Conservation (phyloP, 83 land plant genomes). For the Thuja plicata region DNA sequence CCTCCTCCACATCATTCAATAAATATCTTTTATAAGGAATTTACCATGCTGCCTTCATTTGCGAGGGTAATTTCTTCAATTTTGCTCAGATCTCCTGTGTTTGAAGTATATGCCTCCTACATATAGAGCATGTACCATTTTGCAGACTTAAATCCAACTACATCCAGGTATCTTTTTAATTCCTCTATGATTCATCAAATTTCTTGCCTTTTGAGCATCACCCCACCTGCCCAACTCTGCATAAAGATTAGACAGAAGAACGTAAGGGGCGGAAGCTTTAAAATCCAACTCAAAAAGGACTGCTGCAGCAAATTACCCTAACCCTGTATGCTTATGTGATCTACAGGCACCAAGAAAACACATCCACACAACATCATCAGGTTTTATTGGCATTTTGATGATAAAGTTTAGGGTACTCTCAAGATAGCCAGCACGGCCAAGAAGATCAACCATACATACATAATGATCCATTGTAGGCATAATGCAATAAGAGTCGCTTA, state of each 20-base stretch:
- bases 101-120: constrained; percentile 14
- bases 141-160: constrained; percentile 21
- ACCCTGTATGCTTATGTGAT: constrained; percentile 13
- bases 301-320: constrained; percentile 9
- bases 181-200: constrained; percentile 12
- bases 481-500: background rate
- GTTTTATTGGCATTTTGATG: constrained; percentile 15
- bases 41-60: constrained; percentile 13
- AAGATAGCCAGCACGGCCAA: constrained; percentile 21
- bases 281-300: constrained; percentile 15
- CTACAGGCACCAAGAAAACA: constrained; percentile 21
- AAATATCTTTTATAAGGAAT: constrained; percentile 4
- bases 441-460: constrained; percentile 18
- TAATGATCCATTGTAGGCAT: constrained; percentile 14
- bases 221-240: constrained; percentile 16
- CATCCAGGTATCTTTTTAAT: constrained; percentile 12
- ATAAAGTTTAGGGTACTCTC: constrained; percentile 12
- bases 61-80: background rate
- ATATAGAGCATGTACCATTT: constrained; percentile 2
- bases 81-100: constrained; percentile 6
- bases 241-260: constrained; percentile 14
- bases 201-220: background rate
- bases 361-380: constrained; percentile 1
- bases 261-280: constrained; percentile 13
- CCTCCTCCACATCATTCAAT: constrained; percentile 13